Evolutionary conservation across 148 eudicot species (phyloP).

Genomic region (Fagopyrum esculentum): DNA sequence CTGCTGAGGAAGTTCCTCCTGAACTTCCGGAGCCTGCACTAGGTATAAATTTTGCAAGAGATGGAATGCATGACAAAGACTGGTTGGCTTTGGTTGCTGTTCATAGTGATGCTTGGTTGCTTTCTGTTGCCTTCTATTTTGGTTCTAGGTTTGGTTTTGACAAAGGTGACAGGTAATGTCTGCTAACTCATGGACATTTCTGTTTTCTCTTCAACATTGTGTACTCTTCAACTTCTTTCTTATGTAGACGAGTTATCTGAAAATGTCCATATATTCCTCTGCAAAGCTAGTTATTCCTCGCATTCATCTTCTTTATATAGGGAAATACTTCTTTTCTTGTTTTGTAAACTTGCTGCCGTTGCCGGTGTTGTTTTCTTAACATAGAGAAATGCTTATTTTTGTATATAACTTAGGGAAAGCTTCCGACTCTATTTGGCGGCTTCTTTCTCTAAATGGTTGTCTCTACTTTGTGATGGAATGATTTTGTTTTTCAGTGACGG

Average conservation of each 20-base stretch:
- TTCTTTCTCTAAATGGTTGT: neutral
- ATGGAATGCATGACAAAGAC: constrained; percentile 64
- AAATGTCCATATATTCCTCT: neutral
- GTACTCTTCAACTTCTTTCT: neutral
- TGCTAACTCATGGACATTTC: neutral
- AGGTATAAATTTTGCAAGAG: constrained; percentile 75
- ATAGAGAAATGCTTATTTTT: neutral
- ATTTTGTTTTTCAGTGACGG: neutral
- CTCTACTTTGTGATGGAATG: neutral
- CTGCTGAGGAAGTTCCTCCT: constrained; percentile 76
- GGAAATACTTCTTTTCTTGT: no score
- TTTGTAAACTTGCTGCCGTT: no score
- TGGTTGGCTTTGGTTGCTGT: constrained; percentile 74
- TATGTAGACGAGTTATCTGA: neutral
- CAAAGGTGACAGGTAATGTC: constrained; percentile 46
- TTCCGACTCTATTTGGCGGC: no score
- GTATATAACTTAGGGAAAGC: neutral
- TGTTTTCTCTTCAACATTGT: neutral
- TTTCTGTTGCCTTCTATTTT: constrained; percentile 65
- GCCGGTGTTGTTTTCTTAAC: neutral
- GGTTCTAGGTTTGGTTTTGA: constrained; percentile 73
- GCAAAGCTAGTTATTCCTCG: neutral
- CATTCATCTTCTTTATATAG: neutral
- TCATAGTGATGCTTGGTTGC: constrained; percentile 75
- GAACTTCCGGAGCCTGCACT: constrained; percentile 78